Evolutionary conservation across 495 filamentous ascomycete genomes (phyloP).

Genomic region (Hypoxylon rickii): DNA sequence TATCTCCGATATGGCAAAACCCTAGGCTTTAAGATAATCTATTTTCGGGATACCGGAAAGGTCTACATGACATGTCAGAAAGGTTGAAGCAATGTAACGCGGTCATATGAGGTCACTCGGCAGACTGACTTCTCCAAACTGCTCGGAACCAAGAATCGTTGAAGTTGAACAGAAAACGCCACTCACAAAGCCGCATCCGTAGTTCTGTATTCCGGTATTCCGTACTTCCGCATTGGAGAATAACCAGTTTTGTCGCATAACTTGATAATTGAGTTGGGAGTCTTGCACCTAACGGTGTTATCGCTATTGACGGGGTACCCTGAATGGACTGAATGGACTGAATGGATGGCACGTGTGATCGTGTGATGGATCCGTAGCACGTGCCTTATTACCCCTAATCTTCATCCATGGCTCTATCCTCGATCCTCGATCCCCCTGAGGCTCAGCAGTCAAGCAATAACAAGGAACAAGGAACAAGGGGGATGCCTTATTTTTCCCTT

Average conservation of each 20-base stretch:
- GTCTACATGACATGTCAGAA: conserved; percentile 2
- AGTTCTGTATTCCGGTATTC: neutral
- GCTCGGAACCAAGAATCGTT: conserved; percentile 20
- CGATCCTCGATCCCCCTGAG: too few relatives aligned
- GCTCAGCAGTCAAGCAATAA: too few relatives aligned
- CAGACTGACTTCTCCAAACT: neutral
- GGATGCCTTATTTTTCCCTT: too few relatives aligned
- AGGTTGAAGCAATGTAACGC: neutral
- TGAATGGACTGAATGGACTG: too few relatives aligned
- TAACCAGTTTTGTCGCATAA: too few relatives aligned
- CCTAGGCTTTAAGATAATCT: neutral
- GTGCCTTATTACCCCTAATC: neutral
- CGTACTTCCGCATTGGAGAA: conserved; percentile 6
- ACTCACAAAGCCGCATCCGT: conserved; percentile 1
- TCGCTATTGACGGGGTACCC: too few relatives aligned
- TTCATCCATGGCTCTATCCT: too few relatives aligned
- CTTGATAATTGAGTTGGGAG: too few relatives aligned
- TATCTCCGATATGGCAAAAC: neutral
- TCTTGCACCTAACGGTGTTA: too few relatives aligned
- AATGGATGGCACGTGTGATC: too few relatives aligned
- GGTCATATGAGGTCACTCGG: conserved; percentile 25
- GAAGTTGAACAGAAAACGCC: conserved; percentile 16
- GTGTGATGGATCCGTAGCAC: too few relatives aligned
- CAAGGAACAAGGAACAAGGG: too few relatives aligned
- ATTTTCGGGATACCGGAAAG: conserved; percentile 15